These are phyloP conservation scores for Apostasia ramifera DNA, from an alignment of 106 monocot genomes.

Conservation along the genomic window DNA sequence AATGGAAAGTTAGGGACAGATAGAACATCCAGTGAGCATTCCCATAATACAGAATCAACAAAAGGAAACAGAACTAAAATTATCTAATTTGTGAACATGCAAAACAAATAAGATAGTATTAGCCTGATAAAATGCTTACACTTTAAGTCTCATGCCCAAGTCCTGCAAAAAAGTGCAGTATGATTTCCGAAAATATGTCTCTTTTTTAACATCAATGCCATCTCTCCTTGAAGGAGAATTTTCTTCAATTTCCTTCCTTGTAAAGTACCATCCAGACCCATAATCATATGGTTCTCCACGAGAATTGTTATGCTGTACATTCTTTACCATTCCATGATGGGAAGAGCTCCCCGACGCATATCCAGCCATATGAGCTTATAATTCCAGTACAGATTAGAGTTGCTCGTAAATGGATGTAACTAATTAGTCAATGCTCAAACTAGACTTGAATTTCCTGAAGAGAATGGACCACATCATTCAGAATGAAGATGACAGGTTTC, in stretches of 20 bases:
- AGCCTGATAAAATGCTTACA: constrained; percentile 15
- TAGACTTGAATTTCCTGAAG: background rate
- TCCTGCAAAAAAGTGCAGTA: constrained; percentile 45
- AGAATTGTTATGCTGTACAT: constrained; percentile 5
- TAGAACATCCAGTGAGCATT: too few species aligned
- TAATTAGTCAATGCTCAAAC: background rate
- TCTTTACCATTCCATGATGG: constrained; percentile 1
- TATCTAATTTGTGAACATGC: background rate
- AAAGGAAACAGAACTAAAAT: too few species aligned
- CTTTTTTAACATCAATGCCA: constrained; percentile 47
- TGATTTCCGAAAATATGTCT: constrained; percentile 24
- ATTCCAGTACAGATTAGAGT: background rate
- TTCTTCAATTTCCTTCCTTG: constrained; percentile 38
- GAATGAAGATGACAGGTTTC: too few species aligned
- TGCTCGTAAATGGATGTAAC: background rate
- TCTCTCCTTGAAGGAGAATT: constrained; percentile 41
- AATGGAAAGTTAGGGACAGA: background rate
- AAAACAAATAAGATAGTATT: background rate
- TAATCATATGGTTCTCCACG: constrained; percentile 17
- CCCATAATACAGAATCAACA: too few species aligned
- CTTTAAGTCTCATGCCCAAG: constrained; percentile 41
- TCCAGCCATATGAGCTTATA: constrained; percentile 10
- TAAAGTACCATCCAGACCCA: constrained; percentile 35
- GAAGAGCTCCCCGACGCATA: background rate
- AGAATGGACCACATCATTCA: background rate